A percentile compares a stretch with the other conserved stretches of the same genome.
These are phyloP conservation scores for Aspergillus calidoustus DNA, from an alignment of 2,329 filamentous ascomycete genomes.

Conservation along the genomic window DNA sequence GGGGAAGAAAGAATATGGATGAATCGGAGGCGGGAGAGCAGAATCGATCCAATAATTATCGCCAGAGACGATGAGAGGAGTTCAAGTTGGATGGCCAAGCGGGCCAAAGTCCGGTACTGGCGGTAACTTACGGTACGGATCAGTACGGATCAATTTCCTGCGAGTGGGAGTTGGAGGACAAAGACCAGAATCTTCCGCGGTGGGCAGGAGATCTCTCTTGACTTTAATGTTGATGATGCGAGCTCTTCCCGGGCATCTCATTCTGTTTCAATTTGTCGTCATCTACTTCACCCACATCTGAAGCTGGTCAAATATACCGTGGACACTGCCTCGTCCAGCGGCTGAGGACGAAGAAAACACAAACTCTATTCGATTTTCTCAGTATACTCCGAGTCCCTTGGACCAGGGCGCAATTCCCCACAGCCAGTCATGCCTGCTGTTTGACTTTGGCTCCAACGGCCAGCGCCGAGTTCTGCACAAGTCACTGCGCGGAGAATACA, in stretches of 20 bases:
- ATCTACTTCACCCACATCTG: background rate
- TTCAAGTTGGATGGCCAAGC: constrained; percentile 1
- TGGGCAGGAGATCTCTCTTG: background rate
- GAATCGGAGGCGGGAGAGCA: constrained; percentile 15
- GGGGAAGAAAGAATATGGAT: constrained; percentile 9
- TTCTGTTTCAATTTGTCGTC: background rate
- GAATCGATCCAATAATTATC: constrained; percentile 16
- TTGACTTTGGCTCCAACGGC: background rate
- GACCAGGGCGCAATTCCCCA: background rate
- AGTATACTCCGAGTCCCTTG: background rate
- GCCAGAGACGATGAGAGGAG: constrained; percentile 3
- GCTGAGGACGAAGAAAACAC: background rate
- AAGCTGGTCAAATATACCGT: background rate
- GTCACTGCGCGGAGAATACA: background rate
- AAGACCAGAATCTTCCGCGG: background rate
- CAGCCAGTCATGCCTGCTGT: background rate
- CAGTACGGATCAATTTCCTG: background rate
- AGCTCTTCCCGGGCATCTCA: background rate
- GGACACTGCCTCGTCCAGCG: background rate
- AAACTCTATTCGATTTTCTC: background rate
- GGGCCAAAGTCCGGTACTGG: constrained; percentile 5
- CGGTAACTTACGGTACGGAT: constrained; percentile 6
- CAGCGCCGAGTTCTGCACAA: constrained; percentile 2
- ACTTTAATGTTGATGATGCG: background rate
- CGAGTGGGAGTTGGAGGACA: background rate